Conservation (phyloP, 495 filamentous ascomycete species). For the Cairneyella variabilis region DNA sequence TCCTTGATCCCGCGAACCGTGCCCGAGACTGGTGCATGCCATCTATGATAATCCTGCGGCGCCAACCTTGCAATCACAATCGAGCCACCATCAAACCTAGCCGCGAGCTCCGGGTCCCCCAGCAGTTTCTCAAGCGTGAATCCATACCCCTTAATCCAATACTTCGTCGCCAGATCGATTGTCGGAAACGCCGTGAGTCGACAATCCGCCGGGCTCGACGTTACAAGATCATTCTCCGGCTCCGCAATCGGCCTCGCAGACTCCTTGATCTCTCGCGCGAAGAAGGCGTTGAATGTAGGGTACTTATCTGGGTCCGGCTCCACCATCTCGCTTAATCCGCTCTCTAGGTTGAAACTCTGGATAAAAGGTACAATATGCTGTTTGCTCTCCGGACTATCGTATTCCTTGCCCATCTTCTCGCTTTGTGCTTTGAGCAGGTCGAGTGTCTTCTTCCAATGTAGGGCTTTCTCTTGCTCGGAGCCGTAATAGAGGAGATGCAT, state of each 20-base stretch:
- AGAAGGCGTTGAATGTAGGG: slow-evolving; percentile 42
- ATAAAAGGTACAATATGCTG: slow-evolving; percentile 40
- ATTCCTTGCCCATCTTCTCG: slow-evolving; percentile 40
- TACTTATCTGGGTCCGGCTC: slow-evolving; percentile 33
- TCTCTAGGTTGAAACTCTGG: slow-evolving; percentile 32
- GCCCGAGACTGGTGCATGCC: slow-evolving; percentile 41
- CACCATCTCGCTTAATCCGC: slow-evolving; percentile 29
- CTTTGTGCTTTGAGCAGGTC: slow-evolving; percentile 32
- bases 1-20: slow-evolving; percentile 29
- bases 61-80: slow-evolving; percentile 39
- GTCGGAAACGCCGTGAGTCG: slow-evolving; percentile 34
- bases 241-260: slow-evolving; percentile 34
- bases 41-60: slow-evolving; percentile 46
- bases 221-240: slow-evolving; percentile 28
- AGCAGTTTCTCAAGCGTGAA: slow-evolving; percentile 40
- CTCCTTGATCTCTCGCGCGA: slow-evolving; percentile 37
- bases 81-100: slow-evolving; percentile 34
- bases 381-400: slow-evolving; percentile 33
- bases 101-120: slow-evolving; percentile 30
- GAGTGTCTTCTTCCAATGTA: slow-evolving; percentile 35
- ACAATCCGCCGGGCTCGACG: slow-evolving; percentile 39
- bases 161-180: slow-evolving; percentile 33
- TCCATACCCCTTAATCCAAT: slow-evolving; percentile 43
- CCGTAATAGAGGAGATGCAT: slow-evolving; percentile 44
- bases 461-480: slow-evolving; percentile 32